Evolutionary conservation across 371 early-diverging fungal species (phyloP), one percentile per base, ranked within the genome.

Genomic region (Racocetra persica): DNA sequence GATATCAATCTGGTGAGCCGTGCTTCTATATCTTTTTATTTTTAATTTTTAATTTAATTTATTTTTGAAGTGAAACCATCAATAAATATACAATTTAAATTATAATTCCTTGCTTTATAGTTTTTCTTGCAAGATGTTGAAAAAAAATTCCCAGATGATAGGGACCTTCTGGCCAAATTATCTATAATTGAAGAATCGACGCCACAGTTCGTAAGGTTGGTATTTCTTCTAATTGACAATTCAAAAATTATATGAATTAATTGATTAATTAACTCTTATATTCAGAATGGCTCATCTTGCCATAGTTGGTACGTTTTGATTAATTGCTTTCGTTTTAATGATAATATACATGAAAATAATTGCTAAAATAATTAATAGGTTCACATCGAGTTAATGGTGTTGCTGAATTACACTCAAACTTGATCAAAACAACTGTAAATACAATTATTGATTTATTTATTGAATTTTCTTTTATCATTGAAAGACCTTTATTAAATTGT

Each of bases 361-460:
- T 71, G 20, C 81, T n/a, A 49, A 41, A 41, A 41, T 24, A 41
- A 16, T 22, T n/a, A 49, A 88, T 94, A 55, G 94, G 92, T 36
- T 95, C 95, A 60, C 97, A 96, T 88, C 91, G 89, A 52, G 96
- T 97, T 80, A 97, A 97, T 84, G 97, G 97, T 79, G 97, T 97
- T 55, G 97, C 97, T 26, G 94, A 90, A 13, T 88, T 97, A 62
- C 97, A 97, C 87, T 97, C 97, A 51, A 89, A 94, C 70, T 90
- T 97, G 51, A 92, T 97, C 86, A 92, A 91, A 84, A 89, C 89
- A 51, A 85, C 90, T 49, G 85, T 87, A 81, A 81, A 82, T 72
- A 41, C 1, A 10, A 45, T 45, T 1, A 10, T 10, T n/a, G n/a
- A n/a, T n/a, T n/a, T 51, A 14, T 10, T 51, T 51, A 13, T 13